phyloP scores from a whole-genome alignment of 148 eudicot genomes.

The Camellia sinensis region DNA sequence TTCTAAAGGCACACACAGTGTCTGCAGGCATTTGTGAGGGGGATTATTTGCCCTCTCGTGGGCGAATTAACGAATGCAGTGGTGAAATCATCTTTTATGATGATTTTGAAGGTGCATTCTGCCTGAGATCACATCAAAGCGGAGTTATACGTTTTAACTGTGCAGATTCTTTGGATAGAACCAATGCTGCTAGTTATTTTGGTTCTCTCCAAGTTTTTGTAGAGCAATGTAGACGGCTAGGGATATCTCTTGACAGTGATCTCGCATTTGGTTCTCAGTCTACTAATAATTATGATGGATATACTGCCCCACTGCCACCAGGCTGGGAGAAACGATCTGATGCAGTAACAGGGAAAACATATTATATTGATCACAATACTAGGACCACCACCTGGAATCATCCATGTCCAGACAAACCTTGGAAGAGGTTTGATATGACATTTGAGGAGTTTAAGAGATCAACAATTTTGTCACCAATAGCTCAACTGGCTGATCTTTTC shows the following conservation, averaged over 20 bases:
- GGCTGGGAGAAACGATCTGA: conserved; percentile 99
- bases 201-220: conserved; percentile 91
- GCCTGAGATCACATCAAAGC: conserved; percentile 88
- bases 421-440: conserved; percentile 98
- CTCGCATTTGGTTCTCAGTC: conserved; percentile 64
- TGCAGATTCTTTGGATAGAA: conserved; percentile 96
- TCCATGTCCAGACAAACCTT: conserved; percentile 99
- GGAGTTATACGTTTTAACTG: conserved; percentile 95
- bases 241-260: conserved; percentile 97
- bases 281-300: conserved; percentile 61
- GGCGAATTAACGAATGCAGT: conserved; percentile 70
- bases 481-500: conserved; percentile 85
- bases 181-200: conserved; percentile 98
- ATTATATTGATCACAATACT: conserved; percentile 94
- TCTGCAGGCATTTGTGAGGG: conserved; percentile 86
- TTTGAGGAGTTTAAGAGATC: conserved; percentile 96
- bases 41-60: conserved; percentile 84
- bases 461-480: conserved; percentile 79
- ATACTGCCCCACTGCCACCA: conserved; percentile 95
- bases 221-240: conserved; percentile 92
- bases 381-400: conserved; percentile 98
- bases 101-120: conserved; percentile 79
- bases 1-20: conserved; percentile 81
- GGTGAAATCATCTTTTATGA: conserved; percentile 76
- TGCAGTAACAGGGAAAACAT: conserved; percentile 91